Percentiles rank a stretch among this genome's conserved stretches.
These are phyloP conservation scores for Gracilaria gracilis DNA, from an alignment of 23 red algal species.

Conservation along the genomic window DNA sequence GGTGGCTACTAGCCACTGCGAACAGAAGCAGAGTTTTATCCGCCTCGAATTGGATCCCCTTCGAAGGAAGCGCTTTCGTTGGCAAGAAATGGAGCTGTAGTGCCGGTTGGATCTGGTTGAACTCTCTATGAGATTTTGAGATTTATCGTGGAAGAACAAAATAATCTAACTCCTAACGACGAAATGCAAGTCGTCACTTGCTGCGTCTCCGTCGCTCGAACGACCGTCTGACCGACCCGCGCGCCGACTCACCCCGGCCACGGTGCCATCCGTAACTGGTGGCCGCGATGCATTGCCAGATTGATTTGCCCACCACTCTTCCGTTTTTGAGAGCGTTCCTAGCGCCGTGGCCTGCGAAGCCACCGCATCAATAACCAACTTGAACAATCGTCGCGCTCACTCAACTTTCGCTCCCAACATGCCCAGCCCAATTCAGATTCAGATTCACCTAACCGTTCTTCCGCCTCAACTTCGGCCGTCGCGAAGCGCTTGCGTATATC, in stretches of 20 bases:
- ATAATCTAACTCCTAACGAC: background rate
- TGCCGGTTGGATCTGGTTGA: too few species aligned
- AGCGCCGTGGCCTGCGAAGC: slow-evolving; percentile 22
- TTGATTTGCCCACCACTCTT: background rate
- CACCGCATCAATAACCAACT: slow-evolving; percentile 1
- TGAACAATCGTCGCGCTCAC: background rate
- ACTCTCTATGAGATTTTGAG: too few species aligned
- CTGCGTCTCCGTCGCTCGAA: slow-evolving; percentile 7
- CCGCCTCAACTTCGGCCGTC: background rate
- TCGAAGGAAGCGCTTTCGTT: too few species aligned
- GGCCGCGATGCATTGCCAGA: background rate
- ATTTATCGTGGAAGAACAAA: too few species aligned
- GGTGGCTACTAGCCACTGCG: too few species aligned
- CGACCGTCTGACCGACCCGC: background rate
- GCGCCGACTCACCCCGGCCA: background rate
- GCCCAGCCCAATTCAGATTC: background rate
- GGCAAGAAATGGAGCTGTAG: too few species aligned
- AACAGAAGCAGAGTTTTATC: too few species aligned
- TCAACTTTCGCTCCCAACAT: slow-evolving; percentile 28
- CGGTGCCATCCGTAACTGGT: background rate
- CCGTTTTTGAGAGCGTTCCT: slow-evolving; percentile 12
- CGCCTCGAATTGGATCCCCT: too few species aligned
- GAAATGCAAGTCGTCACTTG: background rate
- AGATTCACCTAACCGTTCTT: background rate
- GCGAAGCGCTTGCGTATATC: background rate